Conservation (phyloP, 2,329 filamentous ascomycete genomes). For the Colletotrichum gigasporum region DNA sequence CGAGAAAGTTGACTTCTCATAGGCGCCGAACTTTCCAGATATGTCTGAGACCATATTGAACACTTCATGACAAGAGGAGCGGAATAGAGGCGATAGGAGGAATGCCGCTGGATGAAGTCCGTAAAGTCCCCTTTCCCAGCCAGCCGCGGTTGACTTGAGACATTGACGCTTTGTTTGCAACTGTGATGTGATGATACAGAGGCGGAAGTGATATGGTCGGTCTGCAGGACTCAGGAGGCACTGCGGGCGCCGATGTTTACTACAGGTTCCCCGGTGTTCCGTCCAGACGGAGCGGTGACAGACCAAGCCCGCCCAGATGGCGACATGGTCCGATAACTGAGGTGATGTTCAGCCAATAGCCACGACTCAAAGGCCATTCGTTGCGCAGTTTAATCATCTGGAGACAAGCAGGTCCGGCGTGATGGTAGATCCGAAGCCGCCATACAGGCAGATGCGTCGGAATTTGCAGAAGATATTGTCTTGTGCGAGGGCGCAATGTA, state of each 20-base stretch:
- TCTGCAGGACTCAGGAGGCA: constrained; percentile 1
- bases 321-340: background rate
- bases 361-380: background rate
- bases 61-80: background rate
- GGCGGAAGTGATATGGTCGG: background rate
- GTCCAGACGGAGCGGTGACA: background rate
- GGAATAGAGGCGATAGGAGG: background rate
- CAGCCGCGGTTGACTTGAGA: background rate
- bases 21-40: background rate
- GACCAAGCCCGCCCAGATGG: background rate
- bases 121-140: background rate
- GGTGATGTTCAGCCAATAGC: background rate
- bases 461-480: background rate
- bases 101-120: background rate
- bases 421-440: background rate
- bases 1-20: background rate
- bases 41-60: background rate
- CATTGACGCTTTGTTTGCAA: background rate
- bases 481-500: background rate
- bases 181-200: background rate
- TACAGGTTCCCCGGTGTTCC: background rate
- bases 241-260: background rate
- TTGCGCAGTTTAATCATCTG: background rate
- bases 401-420: background rate
- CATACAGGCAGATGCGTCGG: background rate